Base-by-base conservation (phyloP, 2,329 filamentous ascomycete species). In the Penicillium palitans region DNA sequence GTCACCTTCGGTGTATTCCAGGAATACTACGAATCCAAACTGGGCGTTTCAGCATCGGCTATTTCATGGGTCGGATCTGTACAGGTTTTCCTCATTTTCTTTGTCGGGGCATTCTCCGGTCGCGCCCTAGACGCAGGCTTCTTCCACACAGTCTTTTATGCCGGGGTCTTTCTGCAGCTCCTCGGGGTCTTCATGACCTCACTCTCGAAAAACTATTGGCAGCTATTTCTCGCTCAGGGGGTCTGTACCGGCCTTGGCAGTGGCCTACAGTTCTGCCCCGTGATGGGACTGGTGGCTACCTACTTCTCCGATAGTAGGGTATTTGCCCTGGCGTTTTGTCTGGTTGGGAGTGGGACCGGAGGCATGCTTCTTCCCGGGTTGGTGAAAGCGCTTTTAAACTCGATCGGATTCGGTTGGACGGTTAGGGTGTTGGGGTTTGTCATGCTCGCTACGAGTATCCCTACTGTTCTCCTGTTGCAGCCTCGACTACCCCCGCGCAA, bases 31-130 rank as follows among this genome's bases (percentile, higher is more conserved):
- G 65, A 70, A 2, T 63, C 66, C 3, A 51, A 64, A 0, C 67
- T 79, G 12, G 13, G 33, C 63, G 0, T 60, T 65, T 1, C 73
- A 0, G 68, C 73, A 2, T 75, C 72, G 4, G 63, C 69, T 7
- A 75, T 80, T 21, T 75, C 76, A 29, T 80, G 77, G 78, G 69
- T 80, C 17, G 77, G 78, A 9, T 68, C 68, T 3, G 61, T 78
- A 3, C 76, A 79, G 57, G 64, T 76, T 27, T 80, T 77, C 57
- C 66, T 79, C 13, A 67, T 79, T 13, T 78, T 79, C 62, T 74
- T 79, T 51, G 61, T 78, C 4, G 74, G 77, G 2, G 74, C 71
- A 7, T 69, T 79, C 37, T 70, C 74, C 10, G 77, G 77, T 1
- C 70, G 74, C 8, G 68, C 74, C 1, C 71, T 72, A 9, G 77